Evolutionary conservation across 1,284 basidiomycete species (phyloP).

Genomic region (Irpex lacteus): DNA sequence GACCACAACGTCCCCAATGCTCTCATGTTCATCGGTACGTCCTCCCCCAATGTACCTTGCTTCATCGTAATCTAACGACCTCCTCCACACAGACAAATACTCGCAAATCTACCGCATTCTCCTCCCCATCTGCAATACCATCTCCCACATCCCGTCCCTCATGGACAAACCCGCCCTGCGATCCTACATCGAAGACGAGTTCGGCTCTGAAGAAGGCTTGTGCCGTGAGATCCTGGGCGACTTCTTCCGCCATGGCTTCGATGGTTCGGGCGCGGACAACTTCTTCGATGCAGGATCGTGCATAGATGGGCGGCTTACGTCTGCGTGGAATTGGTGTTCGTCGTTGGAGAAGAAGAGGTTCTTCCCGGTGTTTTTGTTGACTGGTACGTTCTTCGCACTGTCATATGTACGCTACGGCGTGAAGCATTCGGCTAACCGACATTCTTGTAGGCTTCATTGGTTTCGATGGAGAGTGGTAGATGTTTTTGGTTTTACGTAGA

Average conservation of each 20-base stretch:
- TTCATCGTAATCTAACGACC: not conserved
- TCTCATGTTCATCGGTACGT: constrained; percentile 69
- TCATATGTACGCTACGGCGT: not conserved
- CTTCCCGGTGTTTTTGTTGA: constrained; percentile 74
- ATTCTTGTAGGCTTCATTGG: constrained; percentile 63
- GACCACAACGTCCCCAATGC: constrained; percentile 89
- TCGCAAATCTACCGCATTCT: constrained; percentile 85
- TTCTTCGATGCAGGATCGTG: constrained; percentile 68
- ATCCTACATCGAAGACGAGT: constrained; percentile 78
- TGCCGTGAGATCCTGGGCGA: constrained; percentile 70
- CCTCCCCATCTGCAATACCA: constrained; percentile 75
- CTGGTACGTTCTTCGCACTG: constrained; percentile 44
- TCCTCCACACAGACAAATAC: constrained; percentile 62
- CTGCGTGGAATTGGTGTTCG: constrained; percentile 86
- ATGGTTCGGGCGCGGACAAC: constrained; percentile 79
- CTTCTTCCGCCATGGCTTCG: constrained; percentile 82
- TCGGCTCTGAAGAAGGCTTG: constrained; percentile 67
- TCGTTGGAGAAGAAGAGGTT: constrained; percentile 79
- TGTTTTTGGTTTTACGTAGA: not conserved
- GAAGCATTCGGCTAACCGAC: not conserved
- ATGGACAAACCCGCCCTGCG: constrained; percentile 61
- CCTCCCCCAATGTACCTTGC: not conserved
- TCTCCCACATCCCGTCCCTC: constrained; percentile 66
- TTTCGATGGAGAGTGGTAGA: constrained; percentile 80
- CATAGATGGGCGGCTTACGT: constrained; percentile 68